phyloP scores from a whole-genome alignment of 1,139 yeast genomes.

The Hemisphaericaspora xylanilytica region DNA sequence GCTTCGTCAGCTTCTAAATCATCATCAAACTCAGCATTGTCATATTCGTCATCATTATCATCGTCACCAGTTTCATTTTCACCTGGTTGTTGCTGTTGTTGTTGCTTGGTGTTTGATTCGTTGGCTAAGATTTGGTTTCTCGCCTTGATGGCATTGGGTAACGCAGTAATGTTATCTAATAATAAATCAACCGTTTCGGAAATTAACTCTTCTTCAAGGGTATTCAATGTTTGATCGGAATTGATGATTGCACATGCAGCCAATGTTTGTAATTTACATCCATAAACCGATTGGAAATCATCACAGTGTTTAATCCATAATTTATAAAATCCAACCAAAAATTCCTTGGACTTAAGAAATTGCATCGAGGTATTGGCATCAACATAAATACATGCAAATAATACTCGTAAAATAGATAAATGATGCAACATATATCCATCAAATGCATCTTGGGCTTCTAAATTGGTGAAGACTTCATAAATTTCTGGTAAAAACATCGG shows the following conservation, averaged over 20 bases:
- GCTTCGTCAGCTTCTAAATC: slow-evolving; percentile 52
- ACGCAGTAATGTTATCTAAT: slow-evolving; percentile 39
- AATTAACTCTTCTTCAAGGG: slow-evolving; percentile 35
- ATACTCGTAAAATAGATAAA: slow-evolving; percentile 43
- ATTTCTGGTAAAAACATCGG: slow-evolving; percentile 38
- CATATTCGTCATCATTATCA: slow-evolving; percentile 29
- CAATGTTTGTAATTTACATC: slow-evolving; percentile 53
- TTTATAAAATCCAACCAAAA: slow-evolving; percentile 38
- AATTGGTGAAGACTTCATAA: slow-evolving; percentile 31
- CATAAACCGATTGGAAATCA: slow-evolving; percentile 54
- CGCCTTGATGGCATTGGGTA: slow-evolving; percentile 49
- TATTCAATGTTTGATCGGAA: slow-evolving; percentile 25
- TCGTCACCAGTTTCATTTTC: slow-evolving; percentile 24
- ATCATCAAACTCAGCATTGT: slow-evolving; percentile 32
- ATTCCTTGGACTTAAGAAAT: slow-evolving; percentile 37
- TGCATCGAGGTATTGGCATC: slow-evolving; percentile 40
- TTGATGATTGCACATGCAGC: slow-evolving; percentile 35
- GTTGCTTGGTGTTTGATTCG: slow-evolving; percentile 33
- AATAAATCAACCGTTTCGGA: slow-evolving; percentile 43
- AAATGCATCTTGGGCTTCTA: slow-evolving; percentile 42
- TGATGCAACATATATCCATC: slow-evolving; percentile 50
- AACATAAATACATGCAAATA: slow-evolving; percentile 40
- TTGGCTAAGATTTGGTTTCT: slow-evolving; percentile 41
- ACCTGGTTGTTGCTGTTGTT: too few relatives aligned
- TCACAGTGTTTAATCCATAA: slow-evolving; percentile 50